Evolutionary conservation across 805 yeast genomes (phyloP), one percentile per base, ranked within the genome.

Genomic region (Ogataea pini): DNA sequence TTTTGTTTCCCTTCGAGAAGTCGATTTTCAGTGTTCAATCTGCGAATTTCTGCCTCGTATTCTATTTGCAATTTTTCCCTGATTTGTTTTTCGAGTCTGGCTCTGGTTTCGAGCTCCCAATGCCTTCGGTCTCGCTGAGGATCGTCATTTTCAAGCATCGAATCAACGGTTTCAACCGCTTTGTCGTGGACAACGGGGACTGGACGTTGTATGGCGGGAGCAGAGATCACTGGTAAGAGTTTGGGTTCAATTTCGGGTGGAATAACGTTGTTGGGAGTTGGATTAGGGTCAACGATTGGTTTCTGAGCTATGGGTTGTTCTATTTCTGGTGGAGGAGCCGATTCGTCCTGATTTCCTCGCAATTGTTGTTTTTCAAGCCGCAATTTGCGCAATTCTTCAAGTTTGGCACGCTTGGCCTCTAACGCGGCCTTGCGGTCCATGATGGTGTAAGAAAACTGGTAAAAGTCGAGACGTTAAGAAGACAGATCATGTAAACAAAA

Each of bases 351-450:
- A 5, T 36, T 18, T 10, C 17, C 29, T 6, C 29, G 18, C 28
- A 37, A 28, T 25, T 36, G 17, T 38, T 55, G 64, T 20, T 64
- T 61, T 47, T 61, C 67, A 43, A 69, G 75, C 27, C 85, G 60
- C 55, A 72, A 74, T 32, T 70, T 71, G 29, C 80, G 65, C n/a
- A 82, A 68, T 60, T 77, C 79, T 27, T 78, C 78, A 28, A 82
- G 61, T 45, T 74, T 71, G 38, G 71, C 75, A 48, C 72, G 68
- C 54, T 81, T 80, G 45, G 77, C 78, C 57, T 81, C 85, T 36
- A 82, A 34, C 2, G 60, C 46, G 7, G 62, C 56, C 42, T 56
- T 58, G 17, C 64, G 49, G 24, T 63, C 63, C 68, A 65, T 63
- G 12, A 18, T 17, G 40, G 40, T 4, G 38, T 14, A 24, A 24